Evolutionary conservation across 2,329 filamentous ascomycete species (phyloP), one percentile per base, ranked within the genome.

Genomic region (Fusarium pseudoanthophilum): DNA sequence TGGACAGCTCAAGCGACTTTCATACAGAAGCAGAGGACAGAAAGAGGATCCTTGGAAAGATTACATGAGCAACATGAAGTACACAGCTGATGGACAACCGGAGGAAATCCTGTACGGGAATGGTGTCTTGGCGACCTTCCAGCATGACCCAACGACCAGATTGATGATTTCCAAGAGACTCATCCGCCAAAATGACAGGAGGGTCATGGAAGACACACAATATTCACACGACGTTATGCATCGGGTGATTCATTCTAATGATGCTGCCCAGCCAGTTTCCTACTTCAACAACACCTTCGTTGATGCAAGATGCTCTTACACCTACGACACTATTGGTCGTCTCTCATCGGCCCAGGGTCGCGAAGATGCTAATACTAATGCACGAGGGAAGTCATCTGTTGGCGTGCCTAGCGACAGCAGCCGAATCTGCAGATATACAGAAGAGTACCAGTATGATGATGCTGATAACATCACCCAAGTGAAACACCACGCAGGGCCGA

Each of bases 191-290:
- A 32, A 8, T 7, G 26, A 11, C 7, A n/a, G 5, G 45, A 48
- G 20, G 5, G 20, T n/a, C 5, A 7, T 48, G 45, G 45, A 48
- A n/a, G 28, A 48, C 20, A 14, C 13, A 0, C 26, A n/a, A 10
- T 48, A 28, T 5, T 48, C 45, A n/a, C 7, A 48, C 8, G 45
- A 48, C 16, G 28, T 16, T 14, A 48, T 48, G 26, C 20, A 10
- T 30, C 13, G 26, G 2, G 11, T 48, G 13, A 16, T 48, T 16
- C 20, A 14, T 0, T 48, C 28, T 13, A 0, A 10, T 2, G 26
- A 48, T 32, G 45, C 26, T 1, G 45, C 28, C 7, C 45, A 48
- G 11, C 20, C 45, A 30, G 11, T 14, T 6, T 30, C 26, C 8
- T 48, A 48, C 26, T 48, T 20, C 8, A 48, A 48, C 20, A 30